These are phyloP conservation scores for Neurospora sp. DNA, from an alignment of 495 filamentous ascomycete genomes.

Conservation along the genomic window DNA sequence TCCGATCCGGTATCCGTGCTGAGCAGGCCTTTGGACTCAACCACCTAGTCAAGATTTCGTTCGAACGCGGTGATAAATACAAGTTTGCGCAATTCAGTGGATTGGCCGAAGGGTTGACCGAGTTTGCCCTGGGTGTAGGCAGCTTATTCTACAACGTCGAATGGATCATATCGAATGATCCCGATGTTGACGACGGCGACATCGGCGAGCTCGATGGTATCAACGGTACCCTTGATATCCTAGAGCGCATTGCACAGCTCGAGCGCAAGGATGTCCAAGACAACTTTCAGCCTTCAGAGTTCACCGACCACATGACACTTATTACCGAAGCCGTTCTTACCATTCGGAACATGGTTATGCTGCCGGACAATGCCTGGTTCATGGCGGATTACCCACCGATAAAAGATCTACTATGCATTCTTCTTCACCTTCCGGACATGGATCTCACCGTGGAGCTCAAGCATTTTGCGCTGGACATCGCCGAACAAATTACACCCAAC, in stretches of 20 bases:
- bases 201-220: constrained; percentile 59
- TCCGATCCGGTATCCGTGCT: constrained; percentile 67
- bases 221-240: constrained; percentile 64
- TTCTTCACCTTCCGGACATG: constrained; percentile 65
- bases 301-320: constrained; percentile 57
- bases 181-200: constrained; percentile 38
- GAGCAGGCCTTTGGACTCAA: constrained; percentile 86
- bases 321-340: constrained; percentile 82
- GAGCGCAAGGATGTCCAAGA: constrained; percentile 47
- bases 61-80: constrained; percentile 89
- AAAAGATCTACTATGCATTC: constrained; percentile 70
- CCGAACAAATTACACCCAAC: constrained; percentile 79
- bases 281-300: constrained; percentile 63
- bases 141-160: constrained; percentile 69
- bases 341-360: constrained; percentile 85
- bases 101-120: constrained; percentile 78
- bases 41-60: constrained; percentile 90
- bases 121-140: constrained; percentile 66
- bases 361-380: constrained; percentile 78
- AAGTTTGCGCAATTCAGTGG: constrained; percentile 86
- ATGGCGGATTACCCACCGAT: constrained; percentile 61
- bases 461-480: constrained; percentile 85
- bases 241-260: constrained; percentile 54
- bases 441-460: constrained; percentile 75
- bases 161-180: constrained; percentile 66